Conservation (phyloP, 1,284 basidiomycete species). For the Ustilago trichophora region DNA sequence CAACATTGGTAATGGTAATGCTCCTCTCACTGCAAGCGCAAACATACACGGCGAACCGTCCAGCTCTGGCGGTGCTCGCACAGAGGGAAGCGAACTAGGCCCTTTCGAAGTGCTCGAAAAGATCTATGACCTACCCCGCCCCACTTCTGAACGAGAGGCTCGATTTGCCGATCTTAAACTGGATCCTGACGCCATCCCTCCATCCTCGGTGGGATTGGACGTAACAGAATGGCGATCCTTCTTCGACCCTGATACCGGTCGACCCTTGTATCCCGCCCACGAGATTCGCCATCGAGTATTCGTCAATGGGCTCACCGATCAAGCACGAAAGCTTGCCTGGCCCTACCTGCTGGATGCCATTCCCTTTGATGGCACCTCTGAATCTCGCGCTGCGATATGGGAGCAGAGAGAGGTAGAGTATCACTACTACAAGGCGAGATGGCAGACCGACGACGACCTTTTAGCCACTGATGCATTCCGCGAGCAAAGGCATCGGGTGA, state of each 20-base stretch:
- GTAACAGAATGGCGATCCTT: slow-evolving; percentile 46
- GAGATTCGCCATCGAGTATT: slow-evolving; percentile 55
- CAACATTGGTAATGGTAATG: neutral
- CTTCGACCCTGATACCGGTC: slow-evolving; percentile 46
- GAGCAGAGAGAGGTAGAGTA: slow-evolving; percentile 34
- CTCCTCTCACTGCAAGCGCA: neutral
- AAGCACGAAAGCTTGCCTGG: slow-evolving; percentile 73
- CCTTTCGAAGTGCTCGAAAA: slow-evolving; percentile 53
- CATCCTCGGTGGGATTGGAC: slow-evolving; percentile 17
- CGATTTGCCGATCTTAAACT: slow-evolving; percentile 22
- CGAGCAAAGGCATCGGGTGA: slow-evolving; percentile 82
- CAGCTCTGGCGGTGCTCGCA: neutral
- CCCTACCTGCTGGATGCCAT: slow-evolving; percentile 86
- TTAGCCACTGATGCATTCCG: slow-evolving; percentile 23
- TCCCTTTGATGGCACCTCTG: slow-evolving; percentile 74
- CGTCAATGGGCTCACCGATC: slow-evolving; percentile 46
- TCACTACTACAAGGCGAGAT: slow-evolving; percentile 35
- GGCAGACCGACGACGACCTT: slow-evolving; percentile 39
- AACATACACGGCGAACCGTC: neutral
- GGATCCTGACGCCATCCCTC: neutral
- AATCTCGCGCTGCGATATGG: slow-evolving; percentile 50
- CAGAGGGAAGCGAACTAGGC: slow-evolving; percentile 49
- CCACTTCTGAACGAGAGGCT: slow-evolving; percentile 30
- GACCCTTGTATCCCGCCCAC: slow-evolving; percentile 16
- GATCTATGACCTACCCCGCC: slow-evolving; percentile 34